Evolutionary conservation across 176 grass and related monocot genomes (phyloP), one percentile per base, ranked within the genome.

Genomic region (Pontederia crassipes): DNA sequence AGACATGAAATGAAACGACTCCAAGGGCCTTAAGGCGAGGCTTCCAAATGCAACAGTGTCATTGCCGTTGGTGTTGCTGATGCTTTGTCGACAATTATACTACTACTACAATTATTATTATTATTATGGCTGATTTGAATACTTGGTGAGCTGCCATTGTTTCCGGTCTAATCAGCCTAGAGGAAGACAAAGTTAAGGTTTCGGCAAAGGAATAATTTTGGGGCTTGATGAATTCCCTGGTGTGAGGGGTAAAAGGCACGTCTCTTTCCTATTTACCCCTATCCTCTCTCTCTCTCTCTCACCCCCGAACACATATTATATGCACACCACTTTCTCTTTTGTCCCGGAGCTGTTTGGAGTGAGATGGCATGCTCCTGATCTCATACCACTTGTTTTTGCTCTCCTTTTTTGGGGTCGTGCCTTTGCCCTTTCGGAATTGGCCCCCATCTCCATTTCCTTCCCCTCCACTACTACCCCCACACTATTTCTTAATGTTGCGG

Each of bases 131-230:
- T 40, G 6, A 40, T 40, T 40, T 7, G 4, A 40, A 40, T 40
- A 40, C 32, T 40, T 40, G 20, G 2, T 12, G 55, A 28, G 55
- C 12, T 59, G 57, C 57, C 28, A 28, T 40, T 40, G 20, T 28
- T 12, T 28, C 10, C 10, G 52, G 12, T 59, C 28, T 59, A 26
- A 62, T 3, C 28, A 65, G 62, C 47, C 20, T 13, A 14, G 40
- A 49, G 11, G 62, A 17, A 18, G 62, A 65, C 62, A 65, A 52
- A 65, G 50, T 65, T 65, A 65, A 48, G 9, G 47, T 40, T 20
- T 24, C 14, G 6, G 62, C 47, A 65, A 52, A 17, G 62, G 47
- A 65, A 65, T 28, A 15, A 65, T 51, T 50, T 26, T 65, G 24
- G 18, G 24, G 24, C 9, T 59, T 58, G 56, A 58, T 58, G 56